Evolutionary conservation across 306 rosid species (phyloP), one percentile per base, ranked within the genome.

Genomic region (Prosopis cineraria): DNA sequence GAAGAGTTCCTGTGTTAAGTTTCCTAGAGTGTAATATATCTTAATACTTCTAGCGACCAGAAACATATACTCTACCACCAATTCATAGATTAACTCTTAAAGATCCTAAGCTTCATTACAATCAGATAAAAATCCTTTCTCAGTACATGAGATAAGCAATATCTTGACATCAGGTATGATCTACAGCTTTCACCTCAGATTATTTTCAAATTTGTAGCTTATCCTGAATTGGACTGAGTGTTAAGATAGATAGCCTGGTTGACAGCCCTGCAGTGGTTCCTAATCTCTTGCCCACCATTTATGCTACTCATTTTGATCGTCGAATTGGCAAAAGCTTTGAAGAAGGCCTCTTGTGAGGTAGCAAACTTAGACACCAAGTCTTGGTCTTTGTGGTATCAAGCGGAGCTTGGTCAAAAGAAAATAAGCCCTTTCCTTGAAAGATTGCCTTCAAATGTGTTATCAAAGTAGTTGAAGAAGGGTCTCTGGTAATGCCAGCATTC

Each of bases 261-360:
- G 74, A 90, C 84, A 9, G 75, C 72, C 79, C 84, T 81, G 62
- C 94, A 90, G 41, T 90, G 73, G 14, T 82, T 80, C 87, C 94
- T 85, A 44, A 90, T 30, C 68, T 90, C 93, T 72, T 85, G 82
- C 3, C 92, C 92, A 24, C 85, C 82, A 37, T 84, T 48, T 56
- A 90, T 74, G 79, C 82, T 84, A 10, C 96, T 85, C 96, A 92
- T 93, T 88, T 86, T 90, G 78, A 93, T 75, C 93, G 90, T 90
- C 1, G 97, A 89, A 78, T 90, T 68, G 3, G 80, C 93, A 82
- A 93, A 93, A 34, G 92, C 88, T 58, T 89, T 73, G 33, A 80
- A 83, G 66, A 89, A 90, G 27, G 69, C 86, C 50, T 76, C 40
- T 58, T 75, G 30, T 70, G 91, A 85, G 65, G 41, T 25, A 4